Percentiles rank a stretch among this genome's conserved stretches.
Conservation (phyloP, 2,329 filamentous ascomycete species). For the Pyrenochaeta sp. region DNA sequence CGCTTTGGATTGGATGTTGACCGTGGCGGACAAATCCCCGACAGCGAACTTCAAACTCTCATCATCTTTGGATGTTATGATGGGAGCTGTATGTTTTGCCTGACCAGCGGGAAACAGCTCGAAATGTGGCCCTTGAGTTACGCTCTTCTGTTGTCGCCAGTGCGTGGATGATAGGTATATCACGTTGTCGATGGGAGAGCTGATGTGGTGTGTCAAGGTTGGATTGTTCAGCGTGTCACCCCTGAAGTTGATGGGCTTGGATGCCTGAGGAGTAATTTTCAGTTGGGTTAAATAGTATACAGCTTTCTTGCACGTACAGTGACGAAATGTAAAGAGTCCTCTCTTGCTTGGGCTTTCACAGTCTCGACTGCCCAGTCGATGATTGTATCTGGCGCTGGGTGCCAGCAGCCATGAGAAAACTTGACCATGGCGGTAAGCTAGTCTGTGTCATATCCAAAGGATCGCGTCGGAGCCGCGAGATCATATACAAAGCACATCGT, state of each 20-base stretch:
- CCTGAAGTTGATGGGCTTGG: constrained; percentile 16
- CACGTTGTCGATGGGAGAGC: constrained; percentile 18
- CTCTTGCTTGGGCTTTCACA: constrained; percentile 12
- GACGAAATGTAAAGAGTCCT: constrained; percentile 17
- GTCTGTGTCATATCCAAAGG: not conserved
- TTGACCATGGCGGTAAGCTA: constrained; percentile 12
- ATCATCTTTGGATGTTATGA: constrained; percentile 11
- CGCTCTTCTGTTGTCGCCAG: constrained; percentile 16
- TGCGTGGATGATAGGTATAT: constrained; percentile 16
- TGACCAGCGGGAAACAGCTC: constrained; percentile 15
- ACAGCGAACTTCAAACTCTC: constrained; percentile 9
- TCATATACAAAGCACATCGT: not conserved
- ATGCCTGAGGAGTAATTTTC: constrained; percentile 5
- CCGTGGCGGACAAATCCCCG: constrained; percentile 15
- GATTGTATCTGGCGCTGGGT: constrained; percentile 14
- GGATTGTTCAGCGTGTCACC: constrained; percentile 19
- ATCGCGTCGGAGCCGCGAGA: not conserved
- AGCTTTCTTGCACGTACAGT: constrained; percentile 6
- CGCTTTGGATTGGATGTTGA: constrained; percentile 12
- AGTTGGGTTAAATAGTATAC: not conserved
- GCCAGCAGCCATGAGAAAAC: constrained; percentile 21
- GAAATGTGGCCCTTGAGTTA: constrained; percentile 11
- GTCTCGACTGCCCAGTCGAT: constrained; percentile 20
- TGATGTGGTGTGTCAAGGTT: constrained; percentile 15
- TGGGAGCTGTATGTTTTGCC: constrained; percentile 5